Evolutionary conservation across 23 red algal genomes (phyloP), one percentile per base, ranked within the genome.

Genomic region (Pyropia yezoensis): DNA sequence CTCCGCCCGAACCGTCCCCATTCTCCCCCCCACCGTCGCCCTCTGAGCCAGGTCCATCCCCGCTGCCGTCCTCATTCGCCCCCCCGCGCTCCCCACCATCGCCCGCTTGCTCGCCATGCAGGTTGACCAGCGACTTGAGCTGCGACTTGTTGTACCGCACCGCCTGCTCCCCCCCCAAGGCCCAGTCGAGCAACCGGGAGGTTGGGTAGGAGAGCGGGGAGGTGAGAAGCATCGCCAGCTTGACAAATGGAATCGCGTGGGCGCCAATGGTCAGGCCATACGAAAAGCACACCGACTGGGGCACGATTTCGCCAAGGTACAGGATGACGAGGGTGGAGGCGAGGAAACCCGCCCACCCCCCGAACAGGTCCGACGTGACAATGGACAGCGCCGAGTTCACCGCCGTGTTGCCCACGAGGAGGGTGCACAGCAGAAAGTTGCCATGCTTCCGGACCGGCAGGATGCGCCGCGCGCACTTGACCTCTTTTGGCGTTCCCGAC

Each of bases 341-440:
- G 15, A 83, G 58, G 66, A 98, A 91, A 45, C 94, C 94, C 18
- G 64, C 65, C 24, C 89, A 61, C 25, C 94, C 94, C 27, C 85
- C 80, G 23, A 89, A 87, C 13, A 98, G 52, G 63, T 90, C 71
- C 45, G 94, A 79, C 53, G 78, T 78, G 53, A 98, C 52, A 27
- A 98, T 98, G 53, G 94, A 73, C 14, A 98, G 66, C 18, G 70
- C 79, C 52, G 86, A 68, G 51, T 98, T 98, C 33, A 89, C 85
- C 52, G 94, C 85, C n/a, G 94, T 98, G 70, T 98, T 98, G 18
- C 94, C 94, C 33, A 89, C 91, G 27, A 98, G 87, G 23, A 98
- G 72, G 23, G 94, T 91, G 47, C 85, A 90, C 34, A 98, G 74
- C 18, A 98, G 58, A 61, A 74, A 91, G 67, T 98, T 98, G 28